These are phyloP conservation scores for Diaporthe ampelina DNA, from an alignment of 2,329 filamentous ascomycete species.

Conservation along the genomic window DNA sequence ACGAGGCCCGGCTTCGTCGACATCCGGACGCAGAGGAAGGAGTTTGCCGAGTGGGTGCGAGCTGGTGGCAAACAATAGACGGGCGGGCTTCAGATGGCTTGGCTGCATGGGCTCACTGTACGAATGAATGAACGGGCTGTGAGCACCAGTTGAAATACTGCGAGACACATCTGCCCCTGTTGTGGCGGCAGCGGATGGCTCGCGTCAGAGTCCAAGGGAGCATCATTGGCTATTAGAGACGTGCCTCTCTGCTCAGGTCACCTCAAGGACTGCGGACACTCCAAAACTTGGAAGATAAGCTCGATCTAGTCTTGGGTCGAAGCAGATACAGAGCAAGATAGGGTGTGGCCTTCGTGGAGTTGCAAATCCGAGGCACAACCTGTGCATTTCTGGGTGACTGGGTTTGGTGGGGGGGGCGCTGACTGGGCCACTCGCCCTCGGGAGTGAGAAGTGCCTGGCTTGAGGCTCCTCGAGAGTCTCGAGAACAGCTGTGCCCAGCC, in stretches of 20 bases:
- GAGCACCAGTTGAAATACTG: neutral
- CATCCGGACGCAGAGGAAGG: constrained; percentile 83
- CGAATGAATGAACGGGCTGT: neutral
- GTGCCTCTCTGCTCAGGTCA: neutral
- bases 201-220: neutral
- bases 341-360: neutral
- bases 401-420: neutral
- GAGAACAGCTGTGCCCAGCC: neutral
- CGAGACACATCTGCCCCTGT: neutral
- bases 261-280: neutral
- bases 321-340: neutral
- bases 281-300: neutral
- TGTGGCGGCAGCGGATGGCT: neutral
- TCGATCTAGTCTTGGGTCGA: neutral
- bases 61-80: constrained; percentile 42
- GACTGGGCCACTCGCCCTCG: neutral
- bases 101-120: neutral
- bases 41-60: constrained; percentile 83
- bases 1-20: constrained; percentile 88
- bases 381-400: neutral
- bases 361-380: neutral
- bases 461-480: neutral
- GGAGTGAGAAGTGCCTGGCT: neutral
- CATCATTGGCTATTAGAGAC: neutral
- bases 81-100: neutral